Evolutionary conservation across 768 basidiomycete genomes (phyloP), one percentile per base, ranked within the genome.

Genomic region (Mycena galopus): DNA sequence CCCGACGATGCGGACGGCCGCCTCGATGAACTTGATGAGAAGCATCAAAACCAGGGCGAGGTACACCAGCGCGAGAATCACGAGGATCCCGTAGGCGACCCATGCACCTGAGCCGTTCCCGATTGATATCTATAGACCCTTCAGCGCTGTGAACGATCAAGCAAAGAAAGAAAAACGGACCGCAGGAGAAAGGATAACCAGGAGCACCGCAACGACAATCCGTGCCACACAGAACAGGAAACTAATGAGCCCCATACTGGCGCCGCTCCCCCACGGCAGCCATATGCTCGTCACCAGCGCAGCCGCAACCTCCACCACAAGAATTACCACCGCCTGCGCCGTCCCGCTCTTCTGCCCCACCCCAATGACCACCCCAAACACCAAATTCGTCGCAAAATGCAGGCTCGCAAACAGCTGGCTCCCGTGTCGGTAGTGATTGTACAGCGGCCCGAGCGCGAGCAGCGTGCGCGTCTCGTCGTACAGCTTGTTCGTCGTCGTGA

Each of bases 241-340:
- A 80, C 95, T 96, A 69, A 97, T 92, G 39, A 96, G 86, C 17
- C 97, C 97, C 98, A 99, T 99, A 72, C 96, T 94, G 2, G 97
- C 96, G 1, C 97, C 96, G 64, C 93, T 93, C 33, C 95, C 96
- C 97, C 97, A 99, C 21, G 97, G 97, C 70, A 98, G 88, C 96
- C 96, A 98, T 35, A 97, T 86, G 72, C 94, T 96, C 35, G 97
- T 98, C 30, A 94, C 90, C 69, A 99, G 84, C 7, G 96, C 95
- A 53, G 94, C 92, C 25, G 87, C 87, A 19, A 99, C 93, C 80
- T 99, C 98, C 23, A 96, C 89, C 33, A 98, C 88, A 30, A 99
- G 87, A 73, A 99, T 91, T 65, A 98, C 87, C 74, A 97, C 91
- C 4, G 96, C 93, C 79, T 99, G 98, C 4, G 94, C 92, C 0